Evolutionary conservation across 768 basidiomycete species (phyloP), one percentile per base, ranked within the genome.

Genomic region (Macrolepiota fuliginosa): DNA sequence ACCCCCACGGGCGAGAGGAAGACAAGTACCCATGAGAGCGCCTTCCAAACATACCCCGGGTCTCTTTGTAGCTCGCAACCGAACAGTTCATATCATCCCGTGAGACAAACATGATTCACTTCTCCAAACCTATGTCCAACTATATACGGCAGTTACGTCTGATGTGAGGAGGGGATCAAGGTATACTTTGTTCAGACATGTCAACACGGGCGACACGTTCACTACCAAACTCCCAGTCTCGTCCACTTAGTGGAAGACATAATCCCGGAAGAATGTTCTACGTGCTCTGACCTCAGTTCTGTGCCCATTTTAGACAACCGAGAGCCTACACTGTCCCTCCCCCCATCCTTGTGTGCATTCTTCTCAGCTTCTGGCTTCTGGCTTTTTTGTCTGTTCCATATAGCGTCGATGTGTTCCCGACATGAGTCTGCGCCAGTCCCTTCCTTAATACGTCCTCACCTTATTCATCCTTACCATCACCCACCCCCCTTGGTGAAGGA

Each of bases 251-350:
- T 99, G 97, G 74, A 99, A 99, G 25, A 99, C 95, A 67, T 92
- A 96, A 73, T 99, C 97, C 17, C 97, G 85, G 83, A 99, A 98
- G 51, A 99, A 98, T 84, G 70, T 98, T 94, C 72, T 99, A 99
- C 63, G 96, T 81, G 70, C 98, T n/a, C n/a, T n/a, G n/a, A n/a
- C n/a, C n/a, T n/a, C n/a, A n/a, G n/a, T n/a, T n/a, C n/a, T n/a
- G n/a, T 97, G 1, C 97, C 97, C 0, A 97, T 98, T 71, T 99
- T 97, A 12, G 96, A 95, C 97, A 97, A 99, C 2, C 96, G 84
- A 1, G 92, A n/a, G n/a, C n/a, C n/a, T n/a, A n/a, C n/a, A n/a
- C n/a, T n/a, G n/a, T n/a, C n/a, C n/a, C n/a, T n/a, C n/a, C n/a
- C n/a, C n/a, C n/a, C n/a, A n/a, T n/a, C n/a, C n/a, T n/a, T n/a